These are phyloP conservation scores for Citrullus mucosospermus DNA, from an alignment of 306 rosid species.

Conservation along the genomic window DNA sequence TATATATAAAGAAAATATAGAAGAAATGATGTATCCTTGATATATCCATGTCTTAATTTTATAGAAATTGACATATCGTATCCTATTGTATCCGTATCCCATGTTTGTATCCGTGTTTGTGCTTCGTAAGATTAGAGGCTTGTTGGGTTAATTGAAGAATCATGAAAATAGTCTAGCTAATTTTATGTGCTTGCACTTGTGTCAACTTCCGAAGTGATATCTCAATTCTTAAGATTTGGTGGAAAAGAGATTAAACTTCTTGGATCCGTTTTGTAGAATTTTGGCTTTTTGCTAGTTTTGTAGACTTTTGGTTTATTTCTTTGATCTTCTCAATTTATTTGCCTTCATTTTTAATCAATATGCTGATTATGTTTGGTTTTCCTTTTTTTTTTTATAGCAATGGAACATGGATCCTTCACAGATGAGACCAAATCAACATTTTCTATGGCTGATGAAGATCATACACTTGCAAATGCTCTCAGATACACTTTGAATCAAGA, in stretches of 20 bases:
- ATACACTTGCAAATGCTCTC: conserved; percentile 58
- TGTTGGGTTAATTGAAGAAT: not conserved
- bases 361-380: not conserved
- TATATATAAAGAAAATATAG: too few relatives aligned
- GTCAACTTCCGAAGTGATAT: not conserved
- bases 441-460: conserved; percentile 57
- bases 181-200: not conserved
- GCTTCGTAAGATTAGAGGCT: not conserved
- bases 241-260: not conserved
- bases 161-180: not conserved
- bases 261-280: not conserved
- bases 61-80: too few relatives aligned
- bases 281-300: not conserved
- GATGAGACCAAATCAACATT: conserved; percentile 57
- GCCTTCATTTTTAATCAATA: not conserved
- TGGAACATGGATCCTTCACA: conserved; percentile 52
- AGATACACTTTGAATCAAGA: conserved; percentile 68
- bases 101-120: too few relatives aligned
- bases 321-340: not conserved
- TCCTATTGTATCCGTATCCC: too few relatives aligned
- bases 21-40: too few relatives aligned
- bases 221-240: not conserved
- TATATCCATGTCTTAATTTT: too few relatives aligned
- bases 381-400: not conserved
- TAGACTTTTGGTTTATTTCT: not conserved